Percentiles rank a stretch among this genome's conserved stretches.
These are phyloP conservation scores for Hypoxylon subgilvum DNA, from an alignment of 495 filamentous ascomycete species.

Conservation along the genomic window DNA sequence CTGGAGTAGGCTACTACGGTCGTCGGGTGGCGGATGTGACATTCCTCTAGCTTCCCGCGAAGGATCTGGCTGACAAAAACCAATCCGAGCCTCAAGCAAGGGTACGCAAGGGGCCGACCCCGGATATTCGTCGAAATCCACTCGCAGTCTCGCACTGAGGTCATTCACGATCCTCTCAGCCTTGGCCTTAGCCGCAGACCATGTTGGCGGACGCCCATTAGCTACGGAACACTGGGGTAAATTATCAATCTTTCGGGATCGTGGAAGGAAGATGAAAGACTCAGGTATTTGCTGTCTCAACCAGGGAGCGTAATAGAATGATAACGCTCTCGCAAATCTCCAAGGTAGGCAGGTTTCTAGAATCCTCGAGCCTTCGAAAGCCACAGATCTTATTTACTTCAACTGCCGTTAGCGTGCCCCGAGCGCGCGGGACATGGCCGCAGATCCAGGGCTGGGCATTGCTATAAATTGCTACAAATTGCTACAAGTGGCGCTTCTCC, in stretches of 20 bases:
- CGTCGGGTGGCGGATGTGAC: conserved; percentile 7
- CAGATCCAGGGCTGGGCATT: conserved; percentile 16
- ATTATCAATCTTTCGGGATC: too few relatives aligned
- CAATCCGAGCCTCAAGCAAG: conserved; percentile 26
- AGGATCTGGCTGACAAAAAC: conserved; percentile 8
- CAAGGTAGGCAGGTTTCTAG: conserved; percentile 31
- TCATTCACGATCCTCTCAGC: conserved; percentile 21
- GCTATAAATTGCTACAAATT: conserved; percentile 31
- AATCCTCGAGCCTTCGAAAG: conserved; percentile 7
- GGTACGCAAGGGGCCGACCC: too few relatives aligned
- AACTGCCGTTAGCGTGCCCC: conserved; percentile 34
- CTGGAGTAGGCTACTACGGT: conserved; percentile 30
- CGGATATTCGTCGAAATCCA: conserved; percentile 13
- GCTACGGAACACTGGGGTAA: too few relatives aligned
- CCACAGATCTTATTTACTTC: conserved; percentile 5
- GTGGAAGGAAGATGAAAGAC: too few relatives aligned
- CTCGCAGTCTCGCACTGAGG: neutral
- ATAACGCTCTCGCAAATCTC: too few relatives aligned
- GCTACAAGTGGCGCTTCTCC: conserved; percentile 29
- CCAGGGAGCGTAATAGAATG: too few relatives aligned
- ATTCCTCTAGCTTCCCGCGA: conserved; percentile 5
- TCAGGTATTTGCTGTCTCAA: too few relatives aligned
- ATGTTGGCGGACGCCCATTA: too few relatives aligned
- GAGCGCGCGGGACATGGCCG: conserved; percentile 16
- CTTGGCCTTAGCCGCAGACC: conserved; percentile 19